These are phyloP conservation scores for Rhinocladiella similis DNA, from an alignment of 2,329 filamentous ascomycete genomes.

Conservation along the genomic window DNA sequence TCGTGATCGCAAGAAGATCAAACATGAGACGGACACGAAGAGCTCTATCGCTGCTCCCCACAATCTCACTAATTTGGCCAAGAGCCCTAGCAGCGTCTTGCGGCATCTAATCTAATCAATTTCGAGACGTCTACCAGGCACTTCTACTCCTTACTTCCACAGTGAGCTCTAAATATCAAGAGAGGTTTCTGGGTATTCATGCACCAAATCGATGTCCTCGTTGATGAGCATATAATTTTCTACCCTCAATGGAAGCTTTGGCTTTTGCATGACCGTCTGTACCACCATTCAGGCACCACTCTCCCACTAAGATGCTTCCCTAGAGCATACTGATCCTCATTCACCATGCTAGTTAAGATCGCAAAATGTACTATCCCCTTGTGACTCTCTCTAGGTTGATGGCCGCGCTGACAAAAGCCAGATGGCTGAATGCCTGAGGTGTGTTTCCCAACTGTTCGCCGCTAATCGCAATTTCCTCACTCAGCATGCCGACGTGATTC, in stretches of 20 bases:
- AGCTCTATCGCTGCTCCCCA: neutral
- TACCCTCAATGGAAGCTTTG: no score
- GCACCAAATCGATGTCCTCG: no score
- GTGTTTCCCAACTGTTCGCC: constrained; percentile 80
- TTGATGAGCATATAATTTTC: no score
- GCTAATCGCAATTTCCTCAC: constrained; percentile 72
- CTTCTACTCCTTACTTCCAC: no score
- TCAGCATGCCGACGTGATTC: constrained; percentile 77
- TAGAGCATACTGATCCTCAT: neutral
- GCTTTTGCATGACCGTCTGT: no score
- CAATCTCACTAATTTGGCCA: neutral
- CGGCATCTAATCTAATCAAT: neutral
- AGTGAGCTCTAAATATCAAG: no score
- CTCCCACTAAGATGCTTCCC: no score
- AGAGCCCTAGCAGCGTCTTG: neutral
- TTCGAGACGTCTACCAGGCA: neutral
- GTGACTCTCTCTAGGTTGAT: constrained; percentile 66
- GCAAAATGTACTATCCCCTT: neutral
- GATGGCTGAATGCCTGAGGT: constrained; percentile 75
- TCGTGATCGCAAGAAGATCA: neutral
- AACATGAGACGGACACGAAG: neutral
- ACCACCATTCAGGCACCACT: no score
- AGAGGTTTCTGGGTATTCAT: no score
- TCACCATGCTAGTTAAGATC: no score
- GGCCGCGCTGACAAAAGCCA: constrained; percentile 73